Evolutionary conservation across 1,139 yeast genomes (phyloP), one percentile per base, ranked within the genome.

Genomic region (Debaryomyces singareniensis): DNA sequence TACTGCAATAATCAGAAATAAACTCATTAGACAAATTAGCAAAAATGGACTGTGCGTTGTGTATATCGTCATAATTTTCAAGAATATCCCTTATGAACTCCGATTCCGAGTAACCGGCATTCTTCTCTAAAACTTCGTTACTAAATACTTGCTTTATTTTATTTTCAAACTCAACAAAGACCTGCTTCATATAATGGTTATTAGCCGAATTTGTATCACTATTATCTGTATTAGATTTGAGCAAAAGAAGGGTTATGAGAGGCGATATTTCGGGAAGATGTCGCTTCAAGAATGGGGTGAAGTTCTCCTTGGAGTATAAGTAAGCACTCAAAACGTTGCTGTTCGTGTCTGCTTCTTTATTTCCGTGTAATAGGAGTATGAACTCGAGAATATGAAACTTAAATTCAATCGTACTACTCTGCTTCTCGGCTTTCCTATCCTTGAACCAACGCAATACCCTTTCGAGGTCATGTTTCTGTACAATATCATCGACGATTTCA

Each of bases 1-100:
- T 60, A 9, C 75, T 63, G 46, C 95, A 83, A 44, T 70, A 85
- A 39, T 78, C 85, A 5, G 77, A 69, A 4, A 79, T 70, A 43
- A 85, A 76, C 40, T 76, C 68, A 29, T 66, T 57, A 5, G 77
- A 60, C 13, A 67, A 43, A 29, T 53, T 54, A 13, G 49, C 52
- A 38, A 65, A 67, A 11, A 66, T 37, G 3, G 50, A 41, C 24
- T 56, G 58, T 30, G 48, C 45, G 5, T 34, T 39, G 30, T 60
- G 59, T 22, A 75, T 56, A 25, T 59, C 54, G 23, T 64, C 66
- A 42, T 70, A 71, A 35, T 50, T 47, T 4, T 47, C 42, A 21
- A 67, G 42, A 4, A 64, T 40, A 32, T 57, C 64, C 27, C 63
- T 61, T 2, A 77, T 74, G 30, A 72, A 70, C 23, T 45, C 38